A percentile compares a stretch with the other conserved stretches of the same genome.
These are phyloP conservation scores for Proteromonas lacertae DNA, from an alignment of 352 stramenopile species.

Conservation along the genomic window DNA sequence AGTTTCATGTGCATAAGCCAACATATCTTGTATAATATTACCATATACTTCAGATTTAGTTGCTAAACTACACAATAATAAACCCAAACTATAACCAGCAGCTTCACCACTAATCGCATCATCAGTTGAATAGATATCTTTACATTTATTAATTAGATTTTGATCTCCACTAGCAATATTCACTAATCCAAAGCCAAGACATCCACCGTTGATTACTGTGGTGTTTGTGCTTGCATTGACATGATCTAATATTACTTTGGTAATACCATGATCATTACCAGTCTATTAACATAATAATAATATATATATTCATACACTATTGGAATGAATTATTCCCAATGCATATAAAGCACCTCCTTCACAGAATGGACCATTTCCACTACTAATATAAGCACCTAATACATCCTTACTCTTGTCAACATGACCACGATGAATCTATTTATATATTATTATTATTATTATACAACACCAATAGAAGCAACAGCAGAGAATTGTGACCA, in stretches of 20 bases:
- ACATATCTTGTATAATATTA: constrained; percentile 27
- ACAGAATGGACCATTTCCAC: constrained; percentile 55
- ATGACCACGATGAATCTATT: constrained; percentile 89
- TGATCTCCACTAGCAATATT: constrained; percentile 64
- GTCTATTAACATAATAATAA: constrained; percentile 21
- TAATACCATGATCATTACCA: constrained; percentile 8
- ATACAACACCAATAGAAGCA: constrained; percentile 78
- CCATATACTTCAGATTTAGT: constrained; percentile 18
- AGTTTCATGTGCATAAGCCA: constrained; percentile 88
- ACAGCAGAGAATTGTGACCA: constrained; percentile 97
- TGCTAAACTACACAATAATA: constrained; percentile 70
- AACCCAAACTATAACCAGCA: constrained; percentile 78
- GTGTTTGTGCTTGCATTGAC: constrained; percentile 51
- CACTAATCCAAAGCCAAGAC: constrained; percentile 75
- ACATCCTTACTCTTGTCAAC: constrained; percentile 86
- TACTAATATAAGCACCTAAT: constrained; percentile 77
- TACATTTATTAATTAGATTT: constrained; percentile 75
- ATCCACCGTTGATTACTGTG: constrained; percentile 82
- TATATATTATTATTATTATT: no score
- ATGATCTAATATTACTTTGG: constrained; percentile 25
- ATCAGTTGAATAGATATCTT: constrained; percentile 83
- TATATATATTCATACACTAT: constrained; percentile 46
- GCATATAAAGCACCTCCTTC: constrained; percentile 85
- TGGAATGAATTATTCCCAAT: constrained; percentile 86
- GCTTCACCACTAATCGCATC: constrained; percentile 82